Evolutionary conservation across 78 protist species (phyloP).

Genomic region (Diacronema lutheri): DNA sequence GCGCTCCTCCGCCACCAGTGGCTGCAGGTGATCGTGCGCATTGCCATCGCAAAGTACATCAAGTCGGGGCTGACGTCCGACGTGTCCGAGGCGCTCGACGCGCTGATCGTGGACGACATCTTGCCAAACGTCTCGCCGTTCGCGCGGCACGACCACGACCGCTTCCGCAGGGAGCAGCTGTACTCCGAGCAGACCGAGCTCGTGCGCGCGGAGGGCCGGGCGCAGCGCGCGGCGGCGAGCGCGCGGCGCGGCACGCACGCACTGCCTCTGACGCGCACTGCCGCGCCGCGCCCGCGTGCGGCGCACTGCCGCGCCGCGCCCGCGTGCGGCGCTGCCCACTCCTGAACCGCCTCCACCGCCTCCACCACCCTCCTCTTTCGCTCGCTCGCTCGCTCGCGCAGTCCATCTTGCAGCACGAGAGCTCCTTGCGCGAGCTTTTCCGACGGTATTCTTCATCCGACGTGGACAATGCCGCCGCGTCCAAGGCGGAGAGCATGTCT

Average conservation of each 20-base stretch:
- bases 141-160: background rate
- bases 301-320: too few species aligned
- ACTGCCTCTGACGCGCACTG: too few species aligned
- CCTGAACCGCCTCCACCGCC: too few species aligned
- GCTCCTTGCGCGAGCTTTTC: background rate
- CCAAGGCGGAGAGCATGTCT: background rate
- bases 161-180: background rate
- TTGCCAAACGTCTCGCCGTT: background rate
- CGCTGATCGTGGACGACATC: background rate
- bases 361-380: too few species aligned
- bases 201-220: background rate
- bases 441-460: background rate
- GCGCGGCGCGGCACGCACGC: too few species aligned
- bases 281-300: too few species aligned
- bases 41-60: background rate
- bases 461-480: background rate
- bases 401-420: background rate
- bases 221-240: too few species aligned
- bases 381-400: too few species aligned
- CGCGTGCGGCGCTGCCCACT: too few species aligned
- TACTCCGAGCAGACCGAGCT: background rate
- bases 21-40: background rate
- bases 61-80: background rate
- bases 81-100: background rate
- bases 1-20: background rate